Evolutionary conservation across 2,329 filamentous ascomycete species (phyloP).

Genomic region (Fusarium sp.): DNA sequence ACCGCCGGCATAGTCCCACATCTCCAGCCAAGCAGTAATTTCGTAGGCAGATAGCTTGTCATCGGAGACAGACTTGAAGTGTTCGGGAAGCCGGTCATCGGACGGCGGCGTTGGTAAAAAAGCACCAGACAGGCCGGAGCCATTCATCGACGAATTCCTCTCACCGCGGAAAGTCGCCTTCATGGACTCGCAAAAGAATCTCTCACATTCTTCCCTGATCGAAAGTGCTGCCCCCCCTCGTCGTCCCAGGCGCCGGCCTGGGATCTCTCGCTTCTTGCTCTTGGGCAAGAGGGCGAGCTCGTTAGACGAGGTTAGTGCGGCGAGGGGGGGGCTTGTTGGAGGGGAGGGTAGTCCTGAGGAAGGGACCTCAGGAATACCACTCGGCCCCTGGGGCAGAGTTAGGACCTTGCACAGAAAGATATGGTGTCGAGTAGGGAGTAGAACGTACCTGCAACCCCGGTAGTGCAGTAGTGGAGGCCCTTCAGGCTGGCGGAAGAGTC

Average conservation of each 20-base stretch:
- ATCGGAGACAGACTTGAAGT: constrained; percentile 52
- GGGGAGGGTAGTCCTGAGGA: constrained; percentile 87
- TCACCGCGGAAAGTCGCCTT: constrained; percentile 95
- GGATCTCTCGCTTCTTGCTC: constrained; percentile 60
- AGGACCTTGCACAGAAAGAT: constrained; percentile 11
- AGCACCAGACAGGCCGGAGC: constrained; percentile 89
- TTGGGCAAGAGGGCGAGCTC: constrained; percentile 75
- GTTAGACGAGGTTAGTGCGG: constrained; percentile 76
- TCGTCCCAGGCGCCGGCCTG: constrained; percentile 61
- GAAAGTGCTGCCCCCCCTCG: constrained; percentile 94
- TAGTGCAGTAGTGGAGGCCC: constrained; percentile 96
- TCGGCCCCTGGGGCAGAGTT: constrained; percentile 71
- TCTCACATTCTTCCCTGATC: constrained; percentile 99
- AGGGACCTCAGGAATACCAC: constrained; percentile 95
- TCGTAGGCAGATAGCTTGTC: constrained; percentile 50
- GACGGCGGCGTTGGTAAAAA: constrained; percentile 67
- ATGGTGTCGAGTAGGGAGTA: neutral
- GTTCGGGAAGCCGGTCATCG: constrained; percentile 57
- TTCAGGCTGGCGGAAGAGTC: constrained; percentile 78
- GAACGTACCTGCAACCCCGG: constrained; percentile 79
- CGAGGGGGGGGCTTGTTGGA: constrained; percentile 90
- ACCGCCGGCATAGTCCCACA: constrained; percentile 88
- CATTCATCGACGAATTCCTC: constrained; percentile 80
- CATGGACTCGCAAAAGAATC: constrained; percentile 98
- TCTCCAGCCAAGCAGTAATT: constrained; percentile 77